phyloP scores from a whole-genome alignment of 108 stramenopile species.

The Pseudonitzschia delicatissima region DNA sequence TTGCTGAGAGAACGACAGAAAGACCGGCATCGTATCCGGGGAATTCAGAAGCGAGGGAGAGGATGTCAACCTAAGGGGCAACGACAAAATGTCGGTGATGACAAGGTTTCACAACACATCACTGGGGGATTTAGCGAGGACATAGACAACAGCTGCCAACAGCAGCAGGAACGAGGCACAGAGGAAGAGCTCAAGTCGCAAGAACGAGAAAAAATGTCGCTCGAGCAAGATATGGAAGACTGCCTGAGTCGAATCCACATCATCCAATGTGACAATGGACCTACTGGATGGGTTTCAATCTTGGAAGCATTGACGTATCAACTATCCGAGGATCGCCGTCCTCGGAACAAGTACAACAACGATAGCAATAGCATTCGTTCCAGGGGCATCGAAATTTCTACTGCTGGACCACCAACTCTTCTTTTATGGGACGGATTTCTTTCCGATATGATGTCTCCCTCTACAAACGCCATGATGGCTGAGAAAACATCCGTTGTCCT shows the following conservation, averaged over 20 bases:
- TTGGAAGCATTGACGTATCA: slow-evolving; percentile 18
- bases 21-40: not conserved
- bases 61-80: not conserved
- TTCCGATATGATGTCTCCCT: not conserved
- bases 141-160: not conserved
- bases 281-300: slow-evolving; percentile 20
- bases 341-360: not conserved
- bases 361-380: not conserved
- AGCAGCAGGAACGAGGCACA: not conserved
- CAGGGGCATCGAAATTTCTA: not conserved
- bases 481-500: no score
- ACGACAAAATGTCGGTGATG: not conserved
- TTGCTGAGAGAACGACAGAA: slow-evolving; percentile 13
- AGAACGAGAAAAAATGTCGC: not conserved
- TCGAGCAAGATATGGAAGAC: slow-evolving; percentile 19
- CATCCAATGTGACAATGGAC: not conserved
- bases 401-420: slow-evolving; percentile 18
- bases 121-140: no score
- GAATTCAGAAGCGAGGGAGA: not conserved
- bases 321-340: slow-evolving; percentile 2
- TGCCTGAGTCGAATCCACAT: slow-evolving; percentile 34
- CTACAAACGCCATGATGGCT: not conserved
- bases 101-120: no score
- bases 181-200: not conserved
- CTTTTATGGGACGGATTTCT: slow-evolving; percentile 41